phyloP scores from a whole-genome alignment of 2,329 filamentous ascomycete genomes.

The Pleomassaria siparia region DNA sequence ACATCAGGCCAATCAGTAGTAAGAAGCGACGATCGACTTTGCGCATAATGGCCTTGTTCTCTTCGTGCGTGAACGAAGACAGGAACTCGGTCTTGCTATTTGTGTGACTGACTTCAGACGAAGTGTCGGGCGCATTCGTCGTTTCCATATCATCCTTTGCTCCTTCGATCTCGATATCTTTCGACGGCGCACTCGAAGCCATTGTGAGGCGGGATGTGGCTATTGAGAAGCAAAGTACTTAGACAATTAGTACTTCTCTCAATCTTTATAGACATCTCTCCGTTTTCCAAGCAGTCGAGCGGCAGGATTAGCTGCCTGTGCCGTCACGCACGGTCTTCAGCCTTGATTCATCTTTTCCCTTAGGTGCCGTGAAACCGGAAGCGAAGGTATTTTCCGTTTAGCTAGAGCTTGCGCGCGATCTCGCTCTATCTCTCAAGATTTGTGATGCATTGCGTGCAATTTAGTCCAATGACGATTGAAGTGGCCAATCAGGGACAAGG shows the following conservation, averaged over 20 bases:
- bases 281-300: background rate
- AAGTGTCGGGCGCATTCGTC: background rate
- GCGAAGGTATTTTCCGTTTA: background rate
- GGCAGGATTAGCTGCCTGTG: background rate
- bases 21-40: slow-evolving; percentile 16
- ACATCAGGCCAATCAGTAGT: slow-evolving; percentile 16
- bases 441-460: slow-evolving; percentile 1
- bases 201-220: background rate
- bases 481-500: background rate
- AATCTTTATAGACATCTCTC: background rate
- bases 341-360: background rate
- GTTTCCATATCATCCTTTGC: background rate
- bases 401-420: background rate
- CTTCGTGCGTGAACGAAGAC: slow-evolving; percentile 8
- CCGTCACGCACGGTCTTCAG: no score
- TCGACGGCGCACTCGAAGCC: background rate
- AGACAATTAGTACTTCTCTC: background rate
- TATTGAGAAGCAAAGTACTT: background rate
- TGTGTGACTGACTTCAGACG: background rate
- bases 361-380: background rate
- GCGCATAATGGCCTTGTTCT: slow-evolving; percentile 16
- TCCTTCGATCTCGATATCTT: background rate
- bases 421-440: background rate
- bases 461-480: background rate
- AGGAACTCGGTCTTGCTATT: slow-evolving; percentile 9